Conservation (phyloP, 78 protist genomes). For the Paratrimastix pyriformis region DNA sequence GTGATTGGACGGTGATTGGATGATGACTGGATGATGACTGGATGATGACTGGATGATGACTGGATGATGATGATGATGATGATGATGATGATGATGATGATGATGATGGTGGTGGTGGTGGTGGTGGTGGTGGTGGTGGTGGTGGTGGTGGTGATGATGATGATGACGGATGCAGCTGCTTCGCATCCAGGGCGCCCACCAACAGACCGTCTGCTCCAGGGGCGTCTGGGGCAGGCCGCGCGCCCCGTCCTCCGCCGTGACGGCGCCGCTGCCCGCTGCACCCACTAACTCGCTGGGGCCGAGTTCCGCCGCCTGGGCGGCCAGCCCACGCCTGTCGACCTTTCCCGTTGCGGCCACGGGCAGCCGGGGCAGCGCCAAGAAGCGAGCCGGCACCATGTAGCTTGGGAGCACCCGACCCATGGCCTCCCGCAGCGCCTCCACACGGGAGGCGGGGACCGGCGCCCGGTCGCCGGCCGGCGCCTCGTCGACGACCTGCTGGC, state of each 20-base stretch:
- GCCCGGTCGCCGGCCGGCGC: neutral
- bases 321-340: neutral
- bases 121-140: neutral
- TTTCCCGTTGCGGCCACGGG: conserved; percentile 18
- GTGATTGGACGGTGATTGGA: too few species aligned
- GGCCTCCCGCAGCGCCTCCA: too few species aligned
- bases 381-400: conserved; percentile 8
- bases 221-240: neutral
- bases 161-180: too few species aligned
- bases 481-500: neutral
- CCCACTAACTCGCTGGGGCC: conserved; percentile 1
- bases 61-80: neutral
- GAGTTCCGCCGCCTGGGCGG: neutral
- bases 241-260: neutral
- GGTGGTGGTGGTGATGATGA: neutral
- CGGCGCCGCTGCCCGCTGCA: neutral
- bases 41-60: too few species aligned
- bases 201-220: too few species aligned
- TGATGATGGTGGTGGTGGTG: neutral
- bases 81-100: neutral
- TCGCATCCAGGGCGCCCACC: too few species aligned
- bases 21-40: too few species aligned
- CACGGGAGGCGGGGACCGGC: neutral
- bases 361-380: neutral
- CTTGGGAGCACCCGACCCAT: neutral